Conservation (phyloP, 169 alveolate genomes). For the Eimeria nieschulzi region DNA sequence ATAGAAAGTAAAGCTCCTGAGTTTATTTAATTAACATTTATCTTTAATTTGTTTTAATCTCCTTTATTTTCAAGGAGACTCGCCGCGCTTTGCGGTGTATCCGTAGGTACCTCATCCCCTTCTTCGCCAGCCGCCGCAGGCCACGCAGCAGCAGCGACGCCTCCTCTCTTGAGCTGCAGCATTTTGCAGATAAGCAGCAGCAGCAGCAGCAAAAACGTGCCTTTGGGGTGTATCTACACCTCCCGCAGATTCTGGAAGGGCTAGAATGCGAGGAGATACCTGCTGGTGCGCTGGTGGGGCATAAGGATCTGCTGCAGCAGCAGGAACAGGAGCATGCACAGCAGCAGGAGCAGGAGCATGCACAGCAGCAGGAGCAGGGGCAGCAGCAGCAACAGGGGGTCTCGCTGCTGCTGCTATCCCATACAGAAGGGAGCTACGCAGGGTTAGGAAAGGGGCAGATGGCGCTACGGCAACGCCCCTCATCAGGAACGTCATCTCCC, state of each 20-base stretch:
- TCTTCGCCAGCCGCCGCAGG: slow-evolving; percentile 24
- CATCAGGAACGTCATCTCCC: too few species aligned
- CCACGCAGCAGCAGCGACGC: background rate
- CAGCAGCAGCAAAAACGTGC: slow-evolving; percentile 32
- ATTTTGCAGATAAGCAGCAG: slow-evolving; percentile 24
- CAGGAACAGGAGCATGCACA: background rate
- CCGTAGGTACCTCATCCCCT: slow-evolving; percentile 37
- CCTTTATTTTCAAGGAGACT: background rate
- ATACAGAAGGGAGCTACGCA: background rate
- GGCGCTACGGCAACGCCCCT: background rate
- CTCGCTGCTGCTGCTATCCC: background rate
- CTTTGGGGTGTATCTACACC: slow-evolving; percentile 24
- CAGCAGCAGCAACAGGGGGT: background rate
- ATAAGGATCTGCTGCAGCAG: slow-evolving; percentile 31
- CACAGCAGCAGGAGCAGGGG: background rate
- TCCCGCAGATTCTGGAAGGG: slow-evolving; percentile 11
- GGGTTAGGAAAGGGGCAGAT: background rate
- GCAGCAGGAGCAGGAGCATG: background rate
- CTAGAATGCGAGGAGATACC: background rate
- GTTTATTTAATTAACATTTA: background rate
- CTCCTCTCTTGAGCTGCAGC: slow-evolving; percentile 35
- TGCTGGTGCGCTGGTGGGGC: slow-evolving; percentile 1
- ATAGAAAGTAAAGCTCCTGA: background rate
- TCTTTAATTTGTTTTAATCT: background rate
- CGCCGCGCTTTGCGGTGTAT: background rate